Evolutionary conservation across 2,329 filamentous ascomycete genomes (phyloP).

Genomic region (Albifimbria verrucaria): DNA sequence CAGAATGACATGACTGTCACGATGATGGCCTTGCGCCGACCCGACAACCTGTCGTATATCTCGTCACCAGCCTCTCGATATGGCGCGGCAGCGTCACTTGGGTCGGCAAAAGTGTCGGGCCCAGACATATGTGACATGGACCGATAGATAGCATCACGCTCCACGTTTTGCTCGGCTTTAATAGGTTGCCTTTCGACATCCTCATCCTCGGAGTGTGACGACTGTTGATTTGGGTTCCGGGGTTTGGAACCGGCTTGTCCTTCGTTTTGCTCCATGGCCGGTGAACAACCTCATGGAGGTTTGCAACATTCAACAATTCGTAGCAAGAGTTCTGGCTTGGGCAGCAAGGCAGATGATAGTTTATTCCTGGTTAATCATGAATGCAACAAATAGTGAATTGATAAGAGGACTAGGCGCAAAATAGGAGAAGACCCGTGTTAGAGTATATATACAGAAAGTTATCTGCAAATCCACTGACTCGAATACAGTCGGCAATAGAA

Average conservation of each 20-base stretch:
- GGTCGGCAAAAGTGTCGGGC: constrained; percentile 22
- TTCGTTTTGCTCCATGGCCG: too few relatives aligned
- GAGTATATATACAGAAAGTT: not conserved
- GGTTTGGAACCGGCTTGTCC: too few relatives aligned
- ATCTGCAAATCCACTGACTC: not conserved
- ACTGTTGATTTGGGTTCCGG: too few relatives aligned
- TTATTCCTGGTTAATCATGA: too few relatives aligned
- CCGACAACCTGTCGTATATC: constrained; percentile 63
- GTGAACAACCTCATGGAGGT: too few relatives aligned
- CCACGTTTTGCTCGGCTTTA: not conserved
- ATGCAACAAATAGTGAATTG: too few relatives aligned
- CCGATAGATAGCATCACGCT: constrained; percentile 13
- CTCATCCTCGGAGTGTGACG: not conserved
- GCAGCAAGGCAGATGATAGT: too few relatives aligned
- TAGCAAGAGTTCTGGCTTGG: too few relatives aligned
- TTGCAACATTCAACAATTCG: too few relatives aligned
- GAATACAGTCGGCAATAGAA: not conserved
- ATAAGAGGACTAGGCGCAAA: too few relatives aligned
- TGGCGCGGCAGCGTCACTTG: constrained; percentile 6
- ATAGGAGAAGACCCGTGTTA: not conserved
- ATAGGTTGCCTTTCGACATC: not conserved
- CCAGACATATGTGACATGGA: constrained; percentile 26
- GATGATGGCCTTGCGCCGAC: constrained; percentile 61
- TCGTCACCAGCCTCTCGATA: constrained; percentile 38
- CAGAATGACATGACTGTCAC: constrained; percentile 70